Conservation (phyloP, 495 filamentous ascomycete genomes). For the Podospora didyma region DNA sequence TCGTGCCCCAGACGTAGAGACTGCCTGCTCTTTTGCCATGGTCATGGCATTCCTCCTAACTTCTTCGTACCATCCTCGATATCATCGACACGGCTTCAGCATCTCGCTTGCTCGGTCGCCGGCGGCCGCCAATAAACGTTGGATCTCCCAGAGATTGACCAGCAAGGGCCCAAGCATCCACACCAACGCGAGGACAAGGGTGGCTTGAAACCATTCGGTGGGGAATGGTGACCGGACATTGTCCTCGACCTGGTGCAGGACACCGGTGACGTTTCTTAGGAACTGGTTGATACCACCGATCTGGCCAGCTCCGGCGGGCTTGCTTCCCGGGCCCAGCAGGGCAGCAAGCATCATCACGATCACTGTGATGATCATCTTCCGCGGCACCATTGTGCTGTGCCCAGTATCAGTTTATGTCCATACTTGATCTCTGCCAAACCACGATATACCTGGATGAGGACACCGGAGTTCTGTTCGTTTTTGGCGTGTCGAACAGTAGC, state of each 20-base stretch:
- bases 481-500: too few species aligned
- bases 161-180: constrained; percentile 6
- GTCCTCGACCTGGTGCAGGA: constrained; percentile 4
- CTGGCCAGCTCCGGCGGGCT: constrained; percentile 4
- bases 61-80: too few species aligned
- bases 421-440: constrained; percentile 6
- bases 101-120: too few species aligned
- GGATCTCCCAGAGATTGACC: constrained; percentile 7
- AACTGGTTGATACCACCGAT: constrained; percentile 3
- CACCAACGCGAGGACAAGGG: constrained; percentile 4
- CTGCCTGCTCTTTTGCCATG: too few species aligned
- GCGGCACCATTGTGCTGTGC: neutral
- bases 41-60: too few species aligned
- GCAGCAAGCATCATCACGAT: constrained; percentile 4
- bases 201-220: neutral
- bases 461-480: constrained; percentile 1
- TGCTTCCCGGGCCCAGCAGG: constrained; percentile 5
- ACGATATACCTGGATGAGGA: constrained; percentile 4
- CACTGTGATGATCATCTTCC: constrained; percentile 1
- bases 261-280: constrained; percentile 1
- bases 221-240: constrained; percentile 5
- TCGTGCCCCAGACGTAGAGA: too few species aligned
- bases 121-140: too few species aligned
- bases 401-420: neutral
- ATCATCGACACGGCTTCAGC: too few species aligned